Percentiles rank a stretch among this genome's conserved stretches.
These are phyloP conservation scores for Castanopsis chinensis DNA, from an alignment of 306 rosid species.

Conservation along the genomic window DNA sequence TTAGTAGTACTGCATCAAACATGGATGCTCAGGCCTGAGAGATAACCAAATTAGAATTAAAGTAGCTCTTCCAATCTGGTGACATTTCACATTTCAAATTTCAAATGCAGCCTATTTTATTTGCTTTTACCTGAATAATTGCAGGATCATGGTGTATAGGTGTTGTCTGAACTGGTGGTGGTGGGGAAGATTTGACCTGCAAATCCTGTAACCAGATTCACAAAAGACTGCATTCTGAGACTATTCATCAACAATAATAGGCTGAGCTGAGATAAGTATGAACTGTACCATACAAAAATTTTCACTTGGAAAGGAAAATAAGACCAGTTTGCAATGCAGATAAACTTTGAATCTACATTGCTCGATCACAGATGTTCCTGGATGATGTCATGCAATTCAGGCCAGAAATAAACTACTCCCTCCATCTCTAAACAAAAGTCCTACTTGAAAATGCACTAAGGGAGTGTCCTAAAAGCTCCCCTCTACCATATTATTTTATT, in stretches of 20 bases:
- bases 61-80: neutral
- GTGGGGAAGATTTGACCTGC: constrained; percentile 23
- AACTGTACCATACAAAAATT: neutral
- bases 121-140: constrained; percentile 20
- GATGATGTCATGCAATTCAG: neutral
- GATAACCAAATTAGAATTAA: neutral
- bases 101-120: neutral
- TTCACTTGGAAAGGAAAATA: neutral
- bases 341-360: neutral
- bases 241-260: neutral
- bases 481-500: too few species aligned
- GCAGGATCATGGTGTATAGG: constrained; percentile 23
- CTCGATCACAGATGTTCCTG: neutral
- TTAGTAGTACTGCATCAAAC: neutral
- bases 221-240: neutral
- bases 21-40: neutral
- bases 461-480: too few species aligned
- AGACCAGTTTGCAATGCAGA: neutral
- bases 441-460: too few species aligned
- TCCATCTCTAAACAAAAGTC: too few species aligned
- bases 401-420: neutral
- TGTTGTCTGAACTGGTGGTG: constrained; percentile 17
- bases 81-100: neutral
- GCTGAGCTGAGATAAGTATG: neutral
- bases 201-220: constrained; percentile 21